Evolutionary conservation across 2,329 filamentous ascomycete species (phyloP).

Genomic region (Fusarium sp.): DNA sequence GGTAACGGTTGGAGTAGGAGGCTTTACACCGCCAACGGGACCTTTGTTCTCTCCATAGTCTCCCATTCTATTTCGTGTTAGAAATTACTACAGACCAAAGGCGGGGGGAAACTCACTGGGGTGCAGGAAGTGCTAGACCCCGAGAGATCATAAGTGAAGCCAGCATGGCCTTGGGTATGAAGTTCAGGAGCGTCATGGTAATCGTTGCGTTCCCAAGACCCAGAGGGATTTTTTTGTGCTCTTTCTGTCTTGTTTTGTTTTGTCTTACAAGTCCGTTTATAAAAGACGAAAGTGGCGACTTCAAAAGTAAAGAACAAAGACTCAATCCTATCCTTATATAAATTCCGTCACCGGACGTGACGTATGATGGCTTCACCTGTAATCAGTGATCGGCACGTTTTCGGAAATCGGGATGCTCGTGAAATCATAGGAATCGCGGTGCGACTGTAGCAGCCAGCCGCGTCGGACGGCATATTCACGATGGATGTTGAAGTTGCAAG

Average conservation of each 20-base stretch:
- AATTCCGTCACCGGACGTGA: rapidly evolving
- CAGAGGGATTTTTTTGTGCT: too few species aligned
- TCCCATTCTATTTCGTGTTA: conserved; percentile 5
- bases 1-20: conserved; percentile 23
- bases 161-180: background rate
- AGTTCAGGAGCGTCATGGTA: conserved; percentile 1
- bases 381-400: background rate
- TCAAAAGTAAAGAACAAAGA: background rate
- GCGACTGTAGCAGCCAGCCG: too few species aligned
- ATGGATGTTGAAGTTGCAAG: too few species aligned
- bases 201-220: rapidly evolving
- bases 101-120: conserved; percentile 2
- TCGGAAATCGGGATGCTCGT: too few species aligned
- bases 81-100: rapidly evolving
- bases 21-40: conserved; percentile 13
- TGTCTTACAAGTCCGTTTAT: too few species aligned
- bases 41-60: conserved; percentile 28
- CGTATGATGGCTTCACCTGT: background rate
- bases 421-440: too few species aligned
- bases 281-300: too few species aligned
- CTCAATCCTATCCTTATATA: background rate
- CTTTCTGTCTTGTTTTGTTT: too few species aligned
- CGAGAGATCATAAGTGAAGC: conserved; percentile 1
- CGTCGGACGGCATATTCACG: too few species aligned
- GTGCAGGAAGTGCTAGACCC: conserved; percentile 2